Conservation (phyloP, 176 grass and related monocot species). For the Oryza glaberrima region DNA sequence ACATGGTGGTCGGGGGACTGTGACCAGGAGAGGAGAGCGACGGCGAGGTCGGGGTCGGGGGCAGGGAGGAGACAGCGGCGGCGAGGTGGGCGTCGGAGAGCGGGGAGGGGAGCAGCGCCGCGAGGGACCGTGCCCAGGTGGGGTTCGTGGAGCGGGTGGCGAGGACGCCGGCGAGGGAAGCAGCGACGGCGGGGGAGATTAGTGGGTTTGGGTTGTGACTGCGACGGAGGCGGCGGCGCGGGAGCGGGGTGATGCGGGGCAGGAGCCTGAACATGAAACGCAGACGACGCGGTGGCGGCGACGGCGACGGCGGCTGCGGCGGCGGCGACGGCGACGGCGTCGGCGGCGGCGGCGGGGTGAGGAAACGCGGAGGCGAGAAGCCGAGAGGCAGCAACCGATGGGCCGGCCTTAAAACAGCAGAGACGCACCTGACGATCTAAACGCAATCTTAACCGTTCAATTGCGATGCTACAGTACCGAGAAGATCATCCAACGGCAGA, state of each 20-base stretch:
- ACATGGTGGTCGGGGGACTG: conserved; percentile 7
- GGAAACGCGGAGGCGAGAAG: not conserved
- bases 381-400: not conserved
- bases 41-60: conserved; percentile 39
- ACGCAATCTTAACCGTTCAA: no score
- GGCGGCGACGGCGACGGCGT: not conserved
- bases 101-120: not conserved
- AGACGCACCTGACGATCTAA: not conserved
- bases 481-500: no score
- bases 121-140: conserved; percentile 22
- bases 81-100: not conserved
- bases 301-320: not conserved
- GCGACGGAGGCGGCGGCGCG: not conserved
- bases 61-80: conserved; percentile 42
- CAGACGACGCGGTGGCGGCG: not conserved
- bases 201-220: not conserved
- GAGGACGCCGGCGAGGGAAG: conserved; percentile 45
- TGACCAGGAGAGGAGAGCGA: conserved; percentile 45
- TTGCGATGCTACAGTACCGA: no score
- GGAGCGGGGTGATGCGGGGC: conserved; percentile 40
- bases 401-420: not conserved
- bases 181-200: conserved; percentile 11
- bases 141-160: conserved; percentile 42
- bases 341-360: not conserved
- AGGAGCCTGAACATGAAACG: conserved; percentile 48